Base-by-base conservation (phyloP, 75 land plant genomes). In the Gnetum montanum region DNA sequence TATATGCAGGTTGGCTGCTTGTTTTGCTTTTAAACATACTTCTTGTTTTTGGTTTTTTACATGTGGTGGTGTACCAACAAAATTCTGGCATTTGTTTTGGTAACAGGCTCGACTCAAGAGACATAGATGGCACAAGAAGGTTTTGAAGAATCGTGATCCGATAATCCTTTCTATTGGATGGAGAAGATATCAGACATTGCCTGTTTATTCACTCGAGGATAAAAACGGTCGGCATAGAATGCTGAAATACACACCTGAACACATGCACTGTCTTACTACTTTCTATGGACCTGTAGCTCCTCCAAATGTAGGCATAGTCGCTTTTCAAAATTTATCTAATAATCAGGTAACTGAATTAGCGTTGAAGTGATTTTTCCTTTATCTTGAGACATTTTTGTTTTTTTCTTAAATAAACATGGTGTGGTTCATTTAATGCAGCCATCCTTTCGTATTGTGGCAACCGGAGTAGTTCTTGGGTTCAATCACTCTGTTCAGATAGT, bases 201-300 rank as follows among this genome's bases (percentile, higher is more conserved):
- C 99, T 34, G 73, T 95, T 8, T 95, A 95, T 73, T 76, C 92
- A 43, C 78, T 74, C 26, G 97, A 95, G 61, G 99, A 95, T 49
- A 64, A 62, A 1, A 90, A 90, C 70, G 86, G 88, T 7, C 85
- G 96, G 5, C 73, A 80, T 61, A 82, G 99, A 23, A 90, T 90
- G 97, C 93, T 90, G 8, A 95, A 95, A 57, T 95, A 95, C 56
- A 95, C 99, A 20, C 92, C 85, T 16, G 99, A 95, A 63, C 99
- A 95, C 69, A 90, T 90, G 99, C 93, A 90, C 64, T 95, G 99
- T 59, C 65, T 90, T 53, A 97, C 97, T 3, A 84, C 73, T 70
- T 90, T 95, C 47, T 95, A 88, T 83, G 99, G 99, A n/a, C 93
- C 97, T 37, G 80, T 95, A 29, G 78, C 93, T 6, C 97, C 97